A percentile compares a stretch with the other conserved stretches of the same genome.
Conservation (phyloP, 495 filamentous ascomycete genomes). For the Tetracladium marchalianum region DNA sequence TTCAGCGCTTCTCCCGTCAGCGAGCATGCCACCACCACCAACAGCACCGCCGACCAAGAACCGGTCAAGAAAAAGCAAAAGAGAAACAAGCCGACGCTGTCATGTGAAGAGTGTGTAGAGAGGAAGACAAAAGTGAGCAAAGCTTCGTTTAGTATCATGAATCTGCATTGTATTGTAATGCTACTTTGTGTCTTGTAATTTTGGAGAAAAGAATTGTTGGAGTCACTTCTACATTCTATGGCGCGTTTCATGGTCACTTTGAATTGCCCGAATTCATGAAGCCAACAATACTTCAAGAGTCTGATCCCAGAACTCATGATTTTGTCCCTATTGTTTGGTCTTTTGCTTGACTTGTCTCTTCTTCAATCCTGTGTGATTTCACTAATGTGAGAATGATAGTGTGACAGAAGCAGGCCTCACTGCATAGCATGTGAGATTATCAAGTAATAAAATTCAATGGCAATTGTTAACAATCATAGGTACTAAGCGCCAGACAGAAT, state of each 20-base stretch:
- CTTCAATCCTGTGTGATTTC: too few species aligned
- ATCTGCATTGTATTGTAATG: too few species aligned
- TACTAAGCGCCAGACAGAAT: conserved; percentile 59
- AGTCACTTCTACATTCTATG: not conserved
- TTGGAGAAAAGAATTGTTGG: not conserved
- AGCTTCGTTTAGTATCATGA: too few species aligned
- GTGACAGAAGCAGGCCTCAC: conserved; percentile 46
- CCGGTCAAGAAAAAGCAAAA: conserved; percentile 54
- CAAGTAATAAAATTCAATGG: not conserved
- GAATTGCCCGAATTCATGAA: not conserved
- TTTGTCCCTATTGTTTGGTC: too few species aligned
- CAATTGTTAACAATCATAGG: conserved; percentile 20
- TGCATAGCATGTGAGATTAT: conserved; percentile 52
- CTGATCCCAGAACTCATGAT: not conserved
- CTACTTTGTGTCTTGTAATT: too few species aligned
- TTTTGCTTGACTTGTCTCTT: too few species aligned
- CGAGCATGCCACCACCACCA: not conserved
- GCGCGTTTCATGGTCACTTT: not conserved
- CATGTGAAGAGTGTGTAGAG: conserved; percentile 62
- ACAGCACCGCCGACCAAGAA: conserved; percentile 4
- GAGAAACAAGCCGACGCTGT: conserved; percentile 66
- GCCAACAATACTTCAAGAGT: not conserved
- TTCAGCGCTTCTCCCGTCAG: too few species aligned
- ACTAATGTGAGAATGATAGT: conserved; percentile 24
- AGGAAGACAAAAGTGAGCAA: conserved; percentile 55